Percentiles rank a stretch among this genome's conserved stretches.
These are phyloP conservation scores for Lycium ferocissimum DNA, from an alignment of 257 asterid genomes.

Conservation along the genomic window DNA sequence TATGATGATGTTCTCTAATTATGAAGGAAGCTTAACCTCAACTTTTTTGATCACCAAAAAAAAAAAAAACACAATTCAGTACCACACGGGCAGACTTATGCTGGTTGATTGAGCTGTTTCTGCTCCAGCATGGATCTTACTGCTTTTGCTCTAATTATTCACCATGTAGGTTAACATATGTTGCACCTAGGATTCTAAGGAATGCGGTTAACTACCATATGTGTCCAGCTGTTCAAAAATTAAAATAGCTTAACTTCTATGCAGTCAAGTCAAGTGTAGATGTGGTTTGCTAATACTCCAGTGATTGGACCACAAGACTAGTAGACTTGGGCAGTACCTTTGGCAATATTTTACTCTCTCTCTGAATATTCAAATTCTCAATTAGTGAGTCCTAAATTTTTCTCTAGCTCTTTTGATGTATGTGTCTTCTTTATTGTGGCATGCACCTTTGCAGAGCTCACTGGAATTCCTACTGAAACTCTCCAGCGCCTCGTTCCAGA, in stretches of 20 bases:
- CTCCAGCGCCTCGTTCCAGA: constrained; percentile 89
- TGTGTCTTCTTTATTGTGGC: background rate
- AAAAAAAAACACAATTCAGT: background rate
- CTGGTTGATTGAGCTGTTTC: constrained; percentile 8
- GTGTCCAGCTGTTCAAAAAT: background rate
- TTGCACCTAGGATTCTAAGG: background rate
- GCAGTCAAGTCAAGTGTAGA: too few species aligned
- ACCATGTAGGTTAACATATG: background rate
- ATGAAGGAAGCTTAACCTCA: background rate
- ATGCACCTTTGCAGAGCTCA: constrained; percentile 67
- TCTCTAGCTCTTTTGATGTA: background rate
- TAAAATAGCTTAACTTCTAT: background rate
- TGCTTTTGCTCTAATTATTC: background rate
- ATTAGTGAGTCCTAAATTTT: background rate
- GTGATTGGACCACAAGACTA: too few species aligned
- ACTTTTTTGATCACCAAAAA: background rate
- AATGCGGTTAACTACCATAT: background rate
- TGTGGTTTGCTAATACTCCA: too few species aligned
- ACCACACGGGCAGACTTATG: constrained; percentile 17
- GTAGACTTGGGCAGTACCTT: too few species aligned
- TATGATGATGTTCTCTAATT: constrained; percentile 16
- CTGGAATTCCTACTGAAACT: constrained; percentile 78
- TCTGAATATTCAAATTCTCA: constrained; percentile 3
- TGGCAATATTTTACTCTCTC: background rate
- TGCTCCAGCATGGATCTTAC: constrained; percentile 4